Evolutionary conservation across 139 green algal genomes (phyloP), one percentile per base, ranked within the genome.

Genomic region (Chlorokybus atmophyticus): DNA sequence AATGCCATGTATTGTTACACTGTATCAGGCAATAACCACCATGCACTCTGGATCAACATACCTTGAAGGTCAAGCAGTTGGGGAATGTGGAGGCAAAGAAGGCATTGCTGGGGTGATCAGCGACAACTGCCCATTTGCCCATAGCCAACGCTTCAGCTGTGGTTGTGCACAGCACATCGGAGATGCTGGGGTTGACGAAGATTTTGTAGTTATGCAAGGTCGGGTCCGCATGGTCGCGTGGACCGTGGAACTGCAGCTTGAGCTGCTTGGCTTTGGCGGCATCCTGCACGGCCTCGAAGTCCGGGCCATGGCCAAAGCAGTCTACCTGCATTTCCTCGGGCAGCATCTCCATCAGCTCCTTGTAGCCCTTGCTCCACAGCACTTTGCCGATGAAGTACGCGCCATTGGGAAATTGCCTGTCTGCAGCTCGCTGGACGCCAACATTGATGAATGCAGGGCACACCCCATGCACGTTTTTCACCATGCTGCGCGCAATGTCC

Each of bases 331-430:
- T 24, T n/a, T 79, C 32, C 23, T 68, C 10, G 14, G 40, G 2
- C 42, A 80, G 19, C 4, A 75, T 30, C 49, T 76, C 67, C 4
- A 68, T 29, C 17, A 59, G 44, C 42, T 75, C 56, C 0, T 31
- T 89, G 81, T 97, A 99, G 58, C 92, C 92, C 76, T 99, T 99
- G 59, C 78, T 86, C 92, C 92, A 99, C 48, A 99, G 68, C 31
- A 78, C 82, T 73, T 94, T 93, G 58, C 91, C 91, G n/a, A 97
- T 80, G 76, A 95, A 97, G 77, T 98, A 97, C 1, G 78, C 77
- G 42, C 89, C 87, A 31, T 82, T 81, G 64, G 75, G 50, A 57
- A 82, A 82, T 4, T 27, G 32, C 29, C 26, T 24, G 17, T 32
- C 51, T 4, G 19, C 8, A 0, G 51, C 55, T 35, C 82, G 81